phyloP scores from a whole-genome alignment of 2,329 filamentous ascomycete genomes.

The Teratosphaeriaceae sp. region DNA sequence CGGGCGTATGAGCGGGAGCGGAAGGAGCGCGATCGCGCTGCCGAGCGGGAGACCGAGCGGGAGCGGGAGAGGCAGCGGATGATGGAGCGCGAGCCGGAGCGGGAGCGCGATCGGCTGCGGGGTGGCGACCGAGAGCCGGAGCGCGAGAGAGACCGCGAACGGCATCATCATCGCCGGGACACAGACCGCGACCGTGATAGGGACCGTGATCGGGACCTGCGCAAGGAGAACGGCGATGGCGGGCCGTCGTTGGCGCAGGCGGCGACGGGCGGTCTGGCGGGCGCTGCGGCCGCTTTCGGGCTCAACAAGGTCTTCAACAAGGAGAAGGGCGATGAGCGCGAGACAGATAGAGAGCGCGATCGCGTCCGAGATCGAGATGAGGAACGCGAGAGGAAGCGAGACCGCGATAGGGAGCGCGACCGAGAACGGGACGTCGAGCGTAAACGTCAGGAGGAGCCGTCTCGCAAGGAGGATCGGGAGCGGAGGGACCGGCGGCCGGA shows the following conservation, averaged over 20 bases:
- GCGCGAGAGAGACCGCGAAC: slow-evolving; percentile 9
- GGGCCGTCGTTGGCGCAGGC: slow-evolving; percentile 20
- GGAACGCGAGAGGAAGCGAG: slow-evolving; percentile 14
- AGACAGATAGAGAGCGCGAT: slow-evolving; percentile 16
- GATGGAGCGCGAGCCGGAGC: slow-evolving; percentile 20
- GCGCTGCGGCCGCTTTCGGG: slow-evolving; percentile 25
- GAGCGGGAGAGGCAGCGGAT: slow-evolving; percentile 11
- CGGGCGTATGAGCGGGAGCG: slow-evolving; percentile 23
- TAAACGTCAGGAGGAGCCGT: slow-evolving; percentile 10
- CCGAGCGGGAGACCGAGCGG: slow-evolving; percentile 14
- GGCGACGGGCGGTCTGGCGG: slow-evolving; percentile 26
- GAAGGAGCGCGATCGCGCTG: slow-evolving; percentile 25
- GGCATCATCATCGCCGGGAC: slow-evolving; percentile 22
- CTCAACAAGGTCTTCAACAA: slow-evolving; percentile 22
- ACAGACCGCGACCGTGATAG: slow-evolving; percentile 11
- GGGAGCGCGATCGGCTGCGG: slow-evolving; percentile 11
- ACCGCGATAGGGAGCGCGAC: slow-evolving; percentile 13
- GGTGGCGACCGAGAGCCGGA: slow-evolving; percentile 16
- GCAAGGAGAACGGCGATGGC: slow-evolving; percentile 20
- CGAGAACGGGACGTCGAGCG: slow-evolving; percentile 13
- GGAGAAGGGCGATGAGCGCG: slow-evolving; percentile 13
- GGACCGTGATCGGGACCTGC: slow-evolving; percentile 16
- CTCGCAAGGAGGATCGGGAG: slow-evolving; percentile 9
- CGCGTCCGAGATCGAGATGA: slow-evolving; percentile 15
- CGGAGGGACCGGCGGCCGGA: slow-evolving; percentile 4